Conservation (phyloP, 108 stramenopile species). For the Pelagomonas calceolata region DNA sequence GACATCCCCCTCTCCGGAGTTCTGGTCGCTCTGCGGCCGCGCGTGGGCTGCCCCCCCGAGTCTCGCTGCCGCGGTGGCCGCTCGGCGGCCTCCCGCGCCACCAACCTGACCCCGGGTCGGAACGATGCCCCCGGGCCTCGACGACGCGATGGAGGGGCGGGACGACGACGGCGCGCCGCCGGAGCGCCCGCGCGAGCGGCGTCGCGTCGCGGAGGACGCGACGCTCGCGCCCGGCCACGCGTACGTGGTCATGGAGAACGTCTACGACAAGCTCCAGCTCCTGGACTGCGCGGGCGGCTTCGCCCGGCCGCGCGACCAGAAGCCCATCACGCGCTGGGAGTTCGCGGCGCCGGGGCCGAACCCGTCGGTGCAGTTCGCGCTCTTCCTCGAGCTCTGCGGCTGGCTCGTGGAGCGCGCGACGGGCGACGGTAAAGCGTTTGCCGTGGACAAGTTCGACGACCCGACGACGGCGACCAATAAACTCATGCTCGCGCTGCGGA, state of each 20-base stretch:
- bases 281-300: background rate
- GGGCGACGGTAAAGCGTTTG: conserved; percentile 20
- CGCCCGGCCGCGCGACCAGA: background rate
- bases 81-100: no score
- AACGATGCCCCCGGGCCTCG: no score
- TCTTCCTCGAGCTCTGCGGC: conserved; percentile 4
- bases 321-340: background rate
- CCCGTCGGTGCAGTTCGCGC: conserved; percentile 2
- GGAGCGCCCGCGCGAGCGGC: no score
- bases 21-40: no score
- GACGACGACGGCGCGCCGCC: no score
- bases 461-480: conserved; percentile 47
- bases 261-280: conserved; percentile 6
- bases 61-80: no score
- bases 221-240: no score
- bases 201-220: no score
- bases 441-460: conserved; percentile 41
- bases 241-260: conserved; percentile 12
- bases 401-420: conserved; percentile 21
- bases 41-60: no score
- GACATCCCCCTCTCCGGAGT: no score
- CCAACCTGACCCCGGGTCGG: no score
- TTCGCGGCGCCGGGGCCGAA: conserved; percentile 5
- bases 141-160: no score
- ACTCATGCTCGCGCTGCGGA: conserved; percentile 39